Percentiles rank a stretch among this genome's conserved stretches.
These are phyloP conservation scores for Iris pallida DNA, from an alignment of 116 monocot genomes.

Conservation along the genomic window DNA sequence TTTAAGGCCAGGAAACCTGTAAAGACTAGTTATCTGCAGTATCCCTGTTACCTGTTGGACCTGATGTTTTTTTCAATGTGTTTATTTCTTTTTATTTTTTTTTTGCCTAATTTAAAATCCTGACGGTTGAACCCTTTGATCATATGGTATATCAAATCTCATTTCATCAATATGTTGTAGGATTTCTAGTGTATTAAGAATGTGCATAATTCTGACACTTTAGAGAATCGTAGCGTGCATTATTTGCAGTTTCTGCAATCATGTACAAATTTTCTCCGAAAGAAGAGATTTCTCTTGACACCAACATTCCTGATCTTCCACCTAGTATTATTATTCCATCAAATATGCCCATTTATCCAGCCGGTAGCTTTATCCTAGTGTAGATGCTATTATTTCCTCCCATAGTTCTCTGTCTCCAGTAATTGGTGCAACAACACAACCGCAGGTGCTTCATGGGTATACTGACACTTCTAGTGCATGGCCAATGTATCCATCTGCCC, in stretches of 20 bases:
- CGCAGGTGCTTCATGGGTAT: slow-evolving; percentile 48
- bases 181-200: too few species aligned
- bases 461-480: slow-evolving; percentile 31
- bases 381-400: slow-evolving; percentile 39
- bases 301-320: slow-evolving; percentile 45
- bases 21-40: too few species aligned
- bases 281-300: slow-evolving; percentile 85
- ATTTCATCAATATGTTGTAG: too few species aligned
- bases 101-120: too few species aligned
- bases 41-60: too few species aligned
- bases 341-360: slow-evolving; percentile 67
- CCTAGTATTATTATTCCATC: slow-evolving; percentile 78
- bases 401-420: slow-evolving; percentile 36
- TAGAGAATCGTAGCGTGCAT: too few species aligned
- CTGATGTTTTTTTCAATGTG: too few species aligned
- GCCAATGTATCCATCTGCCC: slow-evolving; percentile 48
- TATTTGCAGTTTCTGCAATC: slow-evolving; percentile 60
- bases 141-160: too few species aligned
- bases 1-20: too few species aligned
- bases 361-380: slow-evolving; percentile 41
- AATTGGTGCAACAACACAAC: slow-evolving; percentile 31
- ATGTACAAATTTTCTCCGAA: slow-evolving; percentile 85
- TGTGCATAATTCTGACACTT: too few species aligned
- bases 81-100: too few species aligned
- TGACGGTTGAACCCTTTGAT: too few species aligned